Percentiles rank a stretch among this genome's conserved stretches.
phyloP scores from a whole-genome alignment of 106 monocot genomes.

The Agapanthus africanus region DNA sequence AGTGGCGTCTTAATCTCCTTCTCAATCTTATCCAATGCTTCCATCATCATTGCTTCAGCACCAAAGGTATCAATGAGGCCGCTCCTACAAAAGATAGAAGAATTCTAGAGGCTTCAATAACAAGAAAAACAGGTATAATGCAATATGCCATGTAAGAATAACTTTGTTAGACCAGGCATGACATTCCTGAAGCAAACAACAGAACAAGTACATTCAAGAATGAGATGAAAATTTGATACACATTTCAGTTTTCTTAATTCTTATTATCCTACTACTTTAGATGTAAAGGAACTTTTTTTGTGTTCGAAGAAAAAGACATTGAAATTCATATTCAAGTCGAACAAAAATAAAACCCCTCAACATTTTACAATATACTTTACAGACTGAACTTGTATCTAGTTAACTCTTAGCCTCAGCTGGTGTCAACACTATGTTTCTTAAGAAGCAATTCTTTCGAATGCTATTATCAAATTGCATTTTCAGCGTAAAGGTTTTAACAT shows the following conservation, averaged over 20 bases:
- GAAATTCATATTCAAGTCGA: neutral
- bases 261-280: neutral
- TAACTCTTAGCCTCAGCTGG: neutral
- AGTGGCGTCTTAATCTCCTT: constrained; percentile 95
- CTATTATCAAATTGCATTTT: neutral
- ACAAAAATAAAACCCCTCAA: too few species aligned
- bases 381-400: neutral
- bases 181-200: neutral
- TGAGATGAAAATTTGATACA: neutral
- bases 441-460: neutral
- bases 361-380: neutral
- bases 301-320: too few species aligned
- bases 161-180: too few species aligned
- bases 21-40: constrained; percentile 89
- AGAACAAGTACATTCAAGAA: neutral
- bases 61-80: constrained; percentile 74
- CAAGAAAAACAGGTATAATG: neutral
- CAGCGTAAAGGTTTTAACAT: neutral
- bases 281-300: neutral
- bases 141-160: too few species aligned
- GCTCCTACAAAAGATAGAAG: constrained; percentile 32
- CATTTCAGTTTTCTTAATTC: neutral
- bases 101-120: neutral
- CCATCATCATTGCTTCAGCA: constrained; percentile 84
- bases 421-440: neutral